Evolutionary conservation across 139 green algal species (phyloP).

Genomic region (Tetratostichococcus sp.): DNA sequence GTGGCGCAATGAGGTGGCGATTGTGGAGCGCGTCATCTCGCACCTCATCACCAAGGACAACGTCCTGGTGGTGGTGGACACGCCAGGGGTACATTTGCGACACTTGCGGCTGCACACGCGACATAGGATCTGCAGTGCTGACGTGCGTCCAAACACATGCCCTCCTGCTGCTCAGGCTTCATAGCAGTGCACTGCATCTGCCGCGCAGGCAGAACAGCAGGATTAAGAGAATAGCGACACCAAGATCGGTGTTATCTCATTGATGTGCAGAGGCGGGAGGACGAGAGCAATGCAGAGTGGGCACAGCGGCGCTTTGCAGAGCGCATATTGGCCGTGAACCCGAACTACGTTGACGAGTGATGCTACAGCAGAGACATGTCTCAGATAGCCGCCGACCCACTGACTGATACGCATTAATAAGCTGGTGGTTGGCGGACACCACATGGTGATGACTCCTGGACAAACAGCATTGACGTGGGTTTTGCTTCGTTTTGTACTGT

Average conservation of each 20-base stretch:
- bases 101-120: neutral
- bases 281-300: constrained; percentile 55
- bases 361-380: neutral
- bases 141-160: no score
- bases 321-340: constrained; percentile 72
- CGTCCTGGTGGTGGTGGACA: constrained; percentile 57
- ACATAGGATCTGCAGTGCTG: neutral
- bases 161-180: no score
- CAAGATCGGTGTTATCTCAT: no score
- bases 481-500: no score
- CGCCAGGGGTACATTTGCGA: constrained; percentile 19
- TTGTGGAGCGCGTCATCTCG: constrained; percentile 60
- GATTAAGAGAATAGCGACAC: no score
- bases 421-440: no score
- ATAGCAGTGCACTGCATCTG: no score
- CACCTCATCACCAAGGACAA: constrained; percentile 68
- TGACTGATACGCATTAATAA: no score
- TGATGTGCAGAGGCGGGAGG: constrained; percentile 19
- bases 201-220: no score
- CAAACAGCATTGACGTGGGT: no score
- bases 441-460: no score
- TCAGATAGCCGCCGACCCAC: no score
- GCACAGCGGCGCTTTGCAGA: constrained; percentile 46
- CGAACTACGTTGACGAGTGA: constrained; percentile 61
- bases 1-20: constrained; percentile 21